Evolutionary conservation across 768 basidiomycete species (phyloP).

Genomic region (Suillus weaverae): DNA sequence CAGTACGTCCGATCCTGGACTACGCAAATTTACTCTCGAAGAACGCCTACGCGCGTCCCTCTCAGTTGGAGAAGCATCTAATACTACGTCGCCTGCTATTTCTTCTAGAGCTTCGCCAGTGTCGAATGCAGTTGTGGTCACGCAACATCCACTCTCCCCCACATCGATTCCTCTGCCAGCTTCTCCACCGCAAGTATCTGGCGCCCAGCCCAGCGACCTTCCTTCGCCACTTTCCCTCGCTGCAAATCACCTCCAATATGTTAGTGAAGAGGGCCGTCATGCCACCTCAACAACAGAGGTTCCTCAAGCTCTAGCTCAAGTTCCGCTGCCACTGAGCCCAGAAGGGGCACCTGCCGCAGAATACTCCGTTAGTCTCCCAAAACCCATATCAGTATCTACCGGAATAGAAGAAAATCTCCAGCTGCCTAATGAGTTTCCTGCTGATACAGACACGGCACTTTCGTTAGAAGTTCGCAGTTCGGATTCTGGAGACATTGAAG

Average conservation of each 20-base stretch:
- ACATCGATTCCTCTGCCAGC: conserved; percentile 42
- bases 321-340: background rate
- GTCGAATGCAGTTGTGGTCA: conserved; percentile 25
- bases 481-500: background rate
- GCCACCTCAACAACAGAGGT: background rate
- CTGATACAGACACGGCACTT: background rate
- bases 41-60: conserved; percentile 72
- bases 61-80: conserved; percentile 55
- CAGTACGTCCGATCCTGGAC: conserved; percentile 19
- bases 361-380: background rate
- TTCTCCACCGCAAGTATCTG: background rate
- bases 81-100: conserved; percentile 38
- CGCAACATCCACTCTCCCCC: conserved; percentile 42
- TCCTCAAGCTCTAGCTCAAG: background rate
- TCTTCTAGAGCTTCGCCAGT: conserved; percentile 46
- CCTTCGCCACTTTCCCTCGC: background rate
- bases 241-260: background rate
- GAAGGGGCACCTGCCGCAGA: background rate
- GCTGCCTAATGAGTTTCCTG: background rate
- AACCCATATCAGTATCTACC: background rate
- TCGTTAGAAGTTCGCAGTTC: background rate
- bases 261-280: background rate
- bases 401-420: background rate
- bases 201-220: background rate
- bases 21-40: conserved; percentile 64